Base-by-base conservation (phyloP, 352 stramenopile species). In the Phytophthora ramorum region DNA sequence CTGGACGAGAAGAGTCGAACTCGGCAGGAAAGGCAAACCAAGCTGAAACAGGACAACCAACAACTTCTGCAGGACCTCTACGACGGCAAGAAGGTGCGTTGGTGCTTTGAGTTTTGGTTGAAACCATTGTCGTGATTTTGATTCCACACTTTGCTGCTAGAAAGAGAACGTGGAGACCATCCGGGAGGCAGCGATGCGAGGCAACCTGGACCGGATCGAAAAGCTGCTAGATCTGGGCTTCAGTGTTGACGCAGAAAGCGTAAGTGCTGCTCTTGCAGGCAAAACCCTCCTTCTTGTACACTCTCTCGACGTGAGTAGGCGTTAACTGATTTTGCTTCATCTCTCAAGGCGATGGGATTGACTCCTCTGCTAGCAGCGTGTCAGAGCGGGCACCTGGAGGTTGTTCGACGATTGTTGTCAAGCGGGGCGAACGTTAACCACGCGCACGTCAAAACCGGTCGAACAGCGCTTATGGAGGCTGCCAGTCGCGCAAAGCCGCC, bases 131-230 rank as follows among this genome's bases (percentile, higher is more conserved):
- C 32, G 32, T 8, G 4, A 7, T 16, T 16, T 38, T 38, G 32
- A 38, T 38, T 16, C 4, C 16, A 16, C 32, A 10, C 0, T 14
- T 57, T 24, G 22, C 3, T 24, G 34, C 9, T 59, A 92, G 84
- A 80, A 80, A 72, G 75, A 89, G 54, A 88, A 88, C 57, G 63
- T 90, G 26, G 79, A 88, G 40, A 86, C 78, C 4, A 91, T 92
- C 41, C 84, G 84, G 1, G 77, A 90, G 58, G 84, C 82, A 22
- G 78, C 81, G 19, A 84, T 92, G 59, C 69, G 76, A 43, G 84
- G 81, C 9, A 73, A 92, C 58, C 20, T 83, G 13, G 72, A 68
- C 20, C 72, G 80, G 6, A 67, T 92, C 12, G 54, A 69, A 19
- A 73, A 85, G 22, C 46, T 92, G 20, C 58, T 92, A 2, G 55